Evolutionary conservation across 257 asterid genomes (phyloP), one percentile per base, ranked within the genome.

Genomic region (Ligustrum vulgare): DNA sequence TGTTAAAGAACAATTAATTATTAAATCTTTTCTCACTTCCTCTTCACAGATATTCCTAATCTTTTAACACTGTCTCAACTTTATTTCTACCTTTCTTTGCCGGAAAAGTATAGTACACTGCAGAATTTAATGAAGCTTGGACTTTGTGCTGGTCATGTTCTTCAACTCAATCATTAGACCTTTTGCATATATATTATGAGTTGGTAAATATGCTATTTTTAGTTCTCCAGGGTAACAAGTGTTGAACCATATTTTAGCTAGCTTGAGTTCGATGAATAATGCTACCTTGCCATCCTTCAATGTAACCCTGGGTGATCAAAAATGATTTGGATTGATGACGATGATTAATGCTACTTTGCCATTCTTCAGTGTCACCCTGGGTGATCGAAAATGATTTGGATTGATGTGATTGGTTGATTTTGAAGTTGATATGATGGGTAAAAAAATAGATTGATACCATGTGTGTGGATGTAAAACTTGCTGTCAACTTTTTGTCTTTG

Each of bases 31-130:
- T 60, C 6, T 15, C 33, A 9, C 11, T 51, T 51, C 25, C 8
- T 49, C 60, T 49, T 49, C 20, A 2, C 5, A 60, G 66, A 60
- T 60, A 60, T 60, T 60, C 67, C 67, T 60, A 22, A 11, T 60
- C 16, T 60, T 60, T 60, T 23, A 23, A 18, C 25, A 60, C 35
- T 23, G 67, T 23, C 33, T 60, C 33, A 23, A 25, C 67, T 60
- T 60, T 60, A 23, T 23, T 60, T 22, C 18, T 60, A 43, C 75
- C 62, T 66, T 68, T 78, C 47, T 84, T 75, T 87, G 92, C 89
- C 88, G 85, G 86, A 81, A 90, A 85, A 82, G 88, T 36, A 49
- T 63, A 76, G 70, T 80, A 80, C 82, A 77, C 23, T 13, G 36
- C 31, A 20, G 28, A 56, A 20, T 20, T 56, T 56, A 56, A 56